Evolutionary conservation across 2,329 filamentous ascomycete species (phyloP).

Genomic region (Colletotrichum chrysophilum): DNA sequence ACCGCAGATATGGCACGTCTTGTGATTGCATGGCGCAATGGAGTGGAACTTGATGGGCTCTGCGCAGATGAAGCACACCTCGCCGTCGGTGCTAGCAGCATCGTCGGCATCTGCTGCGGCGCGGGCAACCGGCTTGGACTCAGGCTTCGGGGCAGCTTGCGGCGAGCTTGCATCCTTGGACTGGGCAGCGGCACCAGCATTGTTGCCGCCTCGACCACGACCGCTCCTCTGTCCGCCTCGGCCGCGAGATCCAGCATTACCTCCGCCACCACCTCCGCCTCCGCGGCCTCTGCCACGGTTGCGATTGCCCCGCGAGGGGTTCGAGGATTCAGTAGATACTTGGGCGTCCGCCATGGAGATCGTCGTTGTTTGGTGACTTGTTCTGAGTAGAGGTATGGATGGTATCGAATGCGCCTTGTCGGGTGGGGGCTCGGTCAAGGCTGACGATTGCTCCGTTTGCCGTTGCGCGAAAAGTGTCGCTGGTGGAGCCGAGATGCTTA

Average conservation of each 20-base stretch:
- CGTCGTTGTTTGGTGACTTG: neutral
- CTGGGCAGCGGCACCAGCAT: neutral
- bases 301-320: conserved; percentile 16
- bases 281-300: conserved; percentile 21
- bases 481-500: neutral
- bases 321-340: neutral
- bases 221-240: conserved; percentile 17
- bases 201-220: conserved; percentile 24
- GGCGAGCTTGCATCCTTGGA: neutral
- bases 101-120: conserved; percentile 32
- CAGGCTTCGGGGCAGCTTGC: neutral
- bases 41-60: conserved; percentile 87
- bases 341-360: conserved; percentile 7
- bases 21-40: conserved; percentile 92
- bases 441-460: neutral
- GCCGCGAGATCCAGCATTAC: conserved; percentile 2
- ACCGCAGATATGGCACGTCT: conserved; percentile 95
- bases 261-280: conserved; percentile 42
- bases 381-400: neutral
- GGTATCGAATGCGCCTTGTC: neutral
- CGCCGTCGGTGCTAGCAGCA: conserved; percentile 66
- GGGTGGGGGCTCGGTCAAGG: neutral
- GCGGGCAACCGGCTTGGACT: conserved; percentile 24
- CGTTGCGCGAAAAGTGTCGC: neutral
- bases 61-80: conserved; percentile 97